Conservation (phyloP, 2,329 filamentous ascomycete species). For the Fusarium metavorans region DNA sequence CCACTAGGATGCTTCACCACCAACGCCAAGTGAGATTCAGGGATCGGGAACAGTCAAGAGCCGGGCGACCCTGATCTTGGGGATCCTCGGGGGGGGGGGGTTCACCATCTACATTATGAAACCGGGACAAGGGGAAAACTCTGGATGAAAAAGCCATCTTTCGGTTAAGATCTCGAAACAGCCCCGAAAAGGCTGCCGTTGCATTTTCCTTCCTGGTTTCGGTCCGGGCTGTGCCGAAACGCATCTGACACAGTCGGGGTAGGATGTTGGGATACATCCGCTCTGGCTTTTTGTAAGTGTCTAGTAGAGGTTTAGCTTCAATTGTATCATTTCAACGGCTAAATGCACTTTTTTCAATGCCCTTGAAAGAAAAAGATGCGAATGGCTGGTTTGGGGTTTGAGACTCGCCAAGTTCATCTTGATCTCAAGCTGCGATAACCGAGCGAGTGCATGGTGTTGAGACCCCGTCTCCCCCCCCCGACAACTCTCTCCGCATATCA, state of each 20-base stretch:
- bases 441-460: not conserved
- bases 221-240: not conserved
- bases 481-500: not conserved
- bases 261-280: not conserved
- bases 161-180: not conserved
- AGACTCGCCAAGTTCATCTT: not conserved
- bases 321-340: not conserved
- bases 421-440: not conserved
- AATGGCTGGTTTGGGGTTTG: not conserved
- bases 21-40: slow-evolving; percentile 30
- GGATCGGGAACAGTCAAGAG: slow-evolving; percentile 23
- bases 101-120: slow-evolving; percentile 7
- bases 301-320: not conserved
- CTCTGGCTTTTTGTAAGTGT: not conserved
- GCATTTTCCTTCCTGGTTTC: not conserved
- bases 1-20: slow-evolving; percentile 16
- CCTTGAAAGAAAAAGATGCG: not conserved
- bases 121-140: not conserved
- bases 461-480: not conserved
- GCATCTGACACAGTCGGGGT: not conserved
- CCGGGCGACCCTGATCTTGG: slow-evolving; percentile 4
- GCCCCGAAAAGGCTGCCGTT: not conserved
- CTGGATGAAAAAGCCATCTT: not conserved
- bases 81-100: not conserved
- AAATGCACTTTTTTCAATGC: not conserved